phyloP scores from a whole-genome alignment of 129 eudicot species.

The Cynara cardunculus region DNA sequence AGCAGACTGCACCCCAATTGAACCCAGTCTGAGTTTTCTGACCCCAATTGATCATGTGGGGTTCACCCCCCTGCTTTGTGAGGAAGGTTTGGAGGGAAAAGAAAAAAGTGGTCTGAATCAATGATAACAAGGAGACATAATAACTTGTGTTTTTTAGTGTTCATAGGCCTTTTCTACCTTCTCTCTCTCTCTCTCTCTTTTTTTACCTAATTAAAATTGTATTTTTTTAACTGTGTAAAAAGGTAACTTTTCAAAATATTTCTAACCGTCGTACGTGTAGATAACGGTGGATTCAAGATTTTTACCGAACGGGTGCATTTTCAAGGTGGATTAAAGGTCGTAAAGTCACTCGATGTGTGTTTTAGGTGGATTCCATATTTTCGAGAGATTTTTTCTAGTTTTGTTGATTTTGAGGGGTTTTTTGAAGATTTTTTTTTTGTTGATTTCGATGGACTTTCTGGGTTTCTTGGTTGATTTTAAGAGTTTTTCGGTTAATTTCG shows the following conservation, averaged over 20 bases:
- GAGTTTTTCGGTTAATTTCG: no score
- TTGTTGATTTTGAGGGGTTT: not conserved
- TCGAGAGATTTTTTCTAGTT: not conserved
- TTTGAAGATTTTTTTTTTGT: no score
- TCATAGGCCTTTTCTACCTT: constrained; percentile 14
- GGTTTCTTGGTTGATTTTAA: not conserved
- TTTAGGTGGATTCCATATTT: not conserved
- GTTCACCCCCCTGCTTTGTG: constrained; percentile 15
- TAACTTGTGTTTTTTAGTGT: constrained; percentile 33
- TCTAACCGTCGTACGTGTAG: not conserved
- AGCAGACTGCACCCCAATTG: constrained; percentile 10
- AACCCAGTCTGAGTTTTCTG: constrained; percentile 10
- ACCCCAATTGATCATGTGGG: constrained; percentile 32
- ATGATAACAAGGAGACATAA: constrained; percentile 27
- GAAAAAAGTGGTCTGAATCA: constrained; percentile 24
- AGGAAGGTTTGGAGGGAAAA: constrained; percentile 20
- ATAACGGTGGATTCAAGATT: not conserved
- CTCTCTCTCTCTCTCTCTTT: not conserved
- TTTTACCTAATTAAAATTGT: not conserved
- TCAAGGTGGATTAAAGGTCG: not conserved
- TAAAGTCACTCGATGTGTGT: not conserved
- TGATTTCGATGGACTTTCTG: not conserved
- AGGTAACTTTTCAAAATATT: not conserved
- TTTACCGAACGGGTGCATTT: not conserved
- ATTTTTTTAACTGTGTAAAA: not conserved